Evolutionary conservation across 768 basidiomycete genomes (phyloP).

Genomic region (Leccinellum albellum): DNA sequence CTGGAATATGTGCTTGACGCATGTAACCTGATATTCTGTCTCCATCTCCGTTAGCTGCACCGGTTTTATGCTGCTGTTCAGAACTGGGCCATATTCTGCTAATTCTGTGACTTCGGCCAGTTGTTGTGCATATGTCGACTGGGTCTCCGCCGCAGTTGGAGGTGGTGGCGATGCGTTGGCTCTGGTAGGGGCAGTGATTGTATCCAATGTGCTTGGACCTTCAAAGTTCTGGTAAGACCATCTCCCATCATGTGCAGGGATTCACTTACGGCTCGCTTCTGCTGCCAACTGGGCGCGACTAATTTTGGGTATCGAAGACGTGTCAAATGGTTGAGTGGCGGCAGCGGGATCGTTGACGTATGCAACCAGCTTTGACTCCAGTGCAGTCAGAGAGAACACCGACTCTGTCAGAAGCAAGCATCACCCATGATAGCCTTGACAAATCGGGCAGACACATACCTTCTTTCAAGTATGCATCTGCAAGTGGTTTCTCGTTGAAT

Average conservation of each 20-base stretch:
- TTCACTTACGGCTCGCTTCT: conserved; percentile 73
- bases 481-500: conserved; percentile 74
- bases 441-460: conserved; percentile 46
- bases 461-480: conserved; percentile 87
- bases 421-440: background rate
- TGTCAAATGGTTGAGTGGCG: conserved; percentile 73
- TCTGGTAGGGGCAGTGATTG: conserved; percentile 70
- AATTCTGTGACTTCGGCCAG: conserved; percentile 86
- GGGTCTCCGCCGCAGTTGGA: conserved; percentile 82
- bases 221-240: conserved; percentile 5
- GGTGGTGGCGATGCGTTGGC: conserved; percentile 60
- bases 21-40: conserved; percentile 96
- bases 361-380: conserved; percentile 89
- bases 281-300: conserved; percentile 89
- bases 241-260: conserved; percentile 5
- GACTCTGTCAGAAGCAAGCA: conserved; percentile 59
- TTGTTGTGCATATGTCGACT: conserved; percentile 83
- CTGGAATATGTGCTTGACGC: conserved; percentile 95
- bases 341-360: conserved; percentile 86
- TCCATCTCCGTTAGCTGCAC: conserved; percentile 90
- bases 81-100: conserved; percentile 75
- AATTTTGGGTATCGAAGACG: conserved; percentile 85
- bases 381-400: conserved; percentile 82
- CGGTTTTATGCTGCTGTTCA: conserved; percentile 80
- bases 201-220: conserved; percentile 87